Evolutionary conservation across 1,284 basidiomycete species (phyloP).

Genomic region (Heterobasidion parviporum): DNA sequence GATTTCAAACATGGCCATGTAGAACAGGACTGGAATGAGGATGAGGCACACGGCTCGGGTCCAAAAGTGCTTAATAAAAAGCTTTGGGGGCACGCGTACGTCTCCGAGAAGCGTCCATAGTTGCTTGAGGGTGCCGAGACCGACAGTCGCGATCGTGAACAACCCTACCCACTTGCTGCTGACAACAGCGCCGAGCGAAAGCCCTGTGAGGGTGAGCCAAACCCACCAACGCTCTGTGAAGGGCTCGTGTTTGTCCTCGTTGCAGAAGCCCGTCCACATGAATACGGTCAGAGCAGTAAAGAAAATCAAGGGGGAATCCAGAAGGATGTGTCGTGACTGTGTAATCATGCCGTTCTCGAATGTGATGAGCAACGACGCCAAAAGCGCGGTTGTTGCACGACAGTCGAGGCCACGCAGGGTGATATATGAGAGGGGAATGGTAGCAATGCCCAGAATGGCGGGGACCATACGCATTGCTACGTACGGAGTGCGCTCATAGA

Average conservation of each 20-base stretch:
- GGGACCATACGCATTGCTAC: slow-evolving; percentile 94
- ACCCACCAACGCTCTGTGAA: slow-evolving; percentile 90
- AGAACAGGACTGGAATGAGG: slow-evolving; percentile 77
- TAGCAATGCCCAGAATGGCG: slow-evolving; percentile 82
- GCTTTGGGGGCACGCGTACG: slow-evolving; percentile 64
- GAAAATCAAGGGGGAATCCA: slow-evolving; percentile 96
- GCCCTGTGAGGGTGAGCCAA: slow-evolving; percentile 84
- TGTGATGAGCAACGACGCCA: slow-evolving; percentile 85
- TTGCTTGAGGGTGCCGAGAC: slow-evolving; percentile 78
- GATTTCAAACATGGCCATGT: slow-evolving; percentile 93
- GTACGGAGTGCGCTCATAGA: slow-evolving; percentile 86
- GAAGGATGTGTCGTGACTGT: slow-evolving; percentile 93
- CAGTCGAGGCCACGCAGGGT: slow-evolving; percentile 91
- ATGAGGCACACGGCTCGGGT: slow-evolving; percentile 90
- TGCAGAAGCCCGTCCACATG: slow-evolving; percentile 86
- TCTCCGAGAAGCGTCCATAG: slow-evolving; percentile 92
- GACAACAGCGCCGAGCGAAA: slow-evolving; percentile 85
- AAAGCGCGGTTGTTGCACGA: slow-evolving; percentile 81
- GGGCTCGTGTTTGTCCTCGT: slow-evolving; percentile 77
- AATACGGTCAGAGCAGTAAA: slow-evolving; percentile 90
- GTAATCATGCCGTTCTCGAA: slow-evolving; percentile 97
- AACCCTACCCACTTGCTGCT: slow-evolving; percentile 99
- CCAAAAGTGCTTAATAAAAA: slow-evolving; percentile 80
- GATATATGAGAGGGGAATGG: slow-evolving; percentile 88
- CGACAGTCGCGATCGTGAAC: slow-evolving; percentile 97